Evolutionary conservation across 2,329 filamentous ascomycete species (phyloP), one percentile per base, ranked within the genome.

Genomic region (Arthrobotrys iridis): DNA sequence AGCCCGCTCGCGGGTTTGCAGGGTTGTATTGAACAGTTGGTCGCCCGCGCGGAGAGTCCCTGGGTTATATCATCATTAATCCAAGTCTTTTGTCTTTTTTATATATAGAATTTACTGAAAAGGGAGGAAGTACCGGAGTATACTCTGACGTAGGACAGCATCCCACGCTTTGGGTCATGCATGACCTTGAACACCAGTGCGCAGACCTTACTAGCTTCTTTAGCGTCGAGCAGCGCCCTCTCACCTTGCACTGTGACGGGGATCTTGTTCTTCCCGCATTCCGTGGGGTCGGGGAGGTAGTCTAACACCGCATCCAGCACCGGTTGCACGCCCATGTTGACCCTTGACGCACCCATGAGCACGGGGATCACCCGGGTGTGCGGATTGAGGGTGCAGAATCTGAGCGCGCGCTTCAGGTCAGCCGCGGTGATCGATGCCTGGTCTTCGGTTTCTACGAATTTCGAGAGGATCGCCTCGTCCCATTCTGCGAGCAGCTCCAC

Each of bases 81-180:
- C 97, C 84, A 35, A 98, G 87, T 2, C 91, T 89, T 64, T 93
- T 90, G 0, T 92, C 91, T 57, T 90, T 88, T 81, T 98, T 0
- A 90, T 89, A n/a, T 88, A 83, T 70, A 90, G 87, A 1, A 96
- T n/a, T n/a, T 81, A 93, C 97, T 3, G 94, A 93, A 96, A 0
- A 97, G 15, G 3, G 33, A n/a, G 40, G 20, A n/a, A 8, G 4
- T 85, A 79, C 95, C 95, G 83, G 99, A 95, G 85, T 99, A 99
- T 70, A 99, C 95, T 79, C 95, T 92, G 77, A 99, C 96, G 82
- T 99, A 99, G 66, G 95, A 99, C 81, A 99, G 88, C 83, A 99
- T 95, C 46, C 95, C 95, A 80, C 96, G 98, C 82, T 96, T 97
- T 84, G 94, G 96, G 84, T 99, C 95, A 86, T 99, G 95, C 26